Percentiles rank a stretch among this genome's conserved stretches.
Conservation (phyloP, 129 eudicot species). For the Sambucus nigra region DNA sequence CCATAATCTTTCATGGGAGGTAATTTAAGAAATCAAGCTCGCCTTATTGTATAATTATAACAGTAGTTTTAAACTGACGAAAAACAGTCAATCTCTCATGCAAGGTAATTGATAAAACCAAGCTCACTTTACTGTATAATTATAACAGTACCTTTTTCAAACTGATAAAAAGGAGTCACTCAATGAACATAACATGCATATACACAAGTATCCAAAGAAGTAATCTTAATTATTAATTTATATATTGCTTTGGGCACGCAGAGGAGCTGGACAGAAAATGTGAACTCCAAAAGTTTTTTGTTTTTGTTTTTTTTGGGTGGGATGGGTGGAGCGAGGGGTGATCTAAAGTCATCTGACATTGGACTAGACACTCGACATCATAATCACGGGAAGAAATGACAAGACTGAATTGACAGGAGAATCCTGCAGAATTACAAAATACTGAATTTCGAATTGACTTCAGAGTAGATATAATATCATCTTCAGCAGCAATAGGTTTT, state of each 20-base stretch:
- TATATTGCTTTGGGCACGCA: background rate
- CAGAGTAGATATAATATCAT: background rate
- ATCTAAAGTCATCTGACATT: too few species aligned
- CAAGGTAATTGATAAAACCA: conserved; percentile 13
- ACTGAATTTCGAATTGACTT: background rate
- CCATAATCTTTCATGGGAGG: conserved; percentile 24
- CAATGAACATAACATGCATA: conserved; percentile 9
- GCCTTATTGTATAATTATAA: conserved; percentile 20
- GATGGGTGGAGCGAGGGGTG: too few species aligned
- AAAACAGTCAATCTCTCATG: too few species aligned
- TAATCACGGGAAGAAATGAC: too few species aligned
- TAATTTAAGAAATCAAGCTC: conserved; percentile 21
- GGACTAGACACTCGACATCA: too few species aligned
- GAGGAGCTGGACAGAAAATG: conserved; percentile 2
- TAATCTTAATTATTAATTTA: background rate
- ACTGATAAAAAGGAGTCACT: conserved; percentile 10
- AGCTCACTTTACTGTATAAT: conserved; percentile 24
- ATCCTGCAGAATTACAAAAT: too few species aligned
- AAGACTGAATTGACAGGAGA: too few species aligned
- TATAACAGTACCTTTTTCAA: conserved; percentile 12
- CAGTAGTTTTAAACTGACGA: conserved; percentile 2
- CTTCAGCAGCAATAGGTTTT: background rate
- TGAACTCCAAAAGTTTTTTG: too few species aligned
- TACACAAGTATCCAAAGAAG: background rate
- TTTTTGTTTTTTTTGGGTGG: too few species aligned